Evolutionary conservation across 192 early-diverging fungal species (phyloP), one percentile per base, ranked within the genome.

Genomic region (Coemansia pectinata): DNA sequence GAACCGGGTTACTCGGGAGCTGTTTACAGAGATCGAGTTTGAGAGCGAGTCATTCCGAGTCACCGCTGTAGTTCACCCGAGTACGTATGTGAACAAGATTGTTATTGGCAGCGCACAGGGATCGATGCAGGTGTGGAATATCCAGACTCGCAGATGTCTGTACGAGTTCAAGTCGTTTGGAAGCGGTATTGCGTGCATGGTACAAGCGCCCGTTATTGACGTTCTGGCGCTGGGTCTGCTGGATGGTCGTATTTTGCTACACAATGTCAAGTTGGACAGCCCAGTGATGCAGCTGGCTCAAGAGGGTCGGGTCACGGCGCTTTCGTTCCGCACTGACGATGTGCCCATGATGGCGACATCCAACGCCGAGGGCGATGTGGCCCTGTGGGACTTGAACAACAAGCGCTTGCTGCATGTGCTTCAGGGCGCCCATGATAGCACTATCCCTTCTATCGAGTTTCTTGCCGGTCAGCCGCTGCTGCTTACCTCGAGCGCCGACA

Each of bases 71-170:
- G 81, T 98, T 45, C 98, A 99, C 66, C 98, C 98, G 25, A 92
- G 89, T 85, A 98, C 98, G 2, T 99, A 98, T 85, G 76, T 99
- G 36, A 98, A 99, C 87, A 99, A 99, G 78, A 85, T 99, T 8
- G 83, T 98, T 5, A 74, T 98, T 15, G 94, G 87, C 27, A 94
- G 92, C 70, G 87, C 85, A 14, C 88, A 98, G 73, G 96, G 95
- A 36, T 76, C 84, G 1, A 86, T 99, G 89, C 93, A 96, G 82
- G 85, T 99, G 65, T 99, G 94, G 94, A 99, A 99, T 78, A 89
- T 98, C 71, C 67, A 80, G 73, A 71, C 69, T 42, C 93, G 91
- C 59, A 87, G 86, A 33, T 79, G 92, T 71, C 72, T 97, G 31
- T 93, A 96, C 77, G 88, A 93, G 59, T 95, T 95, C 81, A 83